Evolutionary conservation across 257 asterid genomes (phyloP), one percentile per base, ranked within the genome.

Genomic region (Nicotiana noctiflora): DNA sequence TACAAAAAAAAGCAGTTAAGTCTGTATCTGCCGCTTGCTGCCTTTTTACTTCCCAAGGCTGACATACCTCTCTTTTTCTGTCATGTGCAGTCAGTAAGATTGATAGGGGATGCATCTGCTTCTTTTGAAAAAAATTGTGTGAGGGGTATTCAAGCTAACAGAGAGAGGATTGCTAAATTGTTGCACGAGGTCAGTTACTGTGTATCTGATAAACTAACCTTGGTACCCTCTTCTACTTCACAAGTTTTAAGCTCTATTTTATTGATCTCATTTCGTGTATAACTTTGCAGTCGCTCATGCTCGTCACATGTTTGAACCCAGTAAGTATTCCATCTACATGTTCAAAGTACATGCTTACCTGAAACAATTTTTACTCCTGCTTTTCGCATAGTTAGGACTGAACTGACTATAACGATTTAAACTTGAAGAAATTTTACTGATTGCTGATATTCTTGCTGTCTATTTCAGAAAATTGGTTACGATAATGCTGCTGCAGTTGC

Each of bases 401-500:
- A 74, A 14, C 61, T 49, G 78, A 74, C 23, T 0, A 49, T 23
- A 49, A 74, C 46, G 15, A 13, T 23, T 46, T 46, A 32, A 23
- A 72, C 25, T 23, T 7, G 25, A 14, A 74, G 61, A 46, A 72
- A 13, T 12, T 70, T 70, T 31, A 44, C 77, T 44, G 77, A 46
- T 70, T 44, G 77, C 25, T 32, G 37, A 70, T 44, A 21, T 70
- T 5, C 37, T 44, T 70, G 57, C 70, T 88, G 61, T 66, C 77
- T 80, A 46, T 84, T 82, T 70, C 86, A 94, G 99, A 96, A 93
- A 96, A 94, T 96, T 53, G 99, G 99, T 62, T 96, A 92, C 11
- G 99, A 96, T 80, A 93, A 93, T 82, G 98, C 99, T 68, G 99
- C 99, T 19, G 88, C 93, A 74, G 98, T 92, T 70, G 99, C 99